phyloP scores from a whole-genome alignment of 768 basidiomycete species.

The Amanita jacksonii region DNA sequence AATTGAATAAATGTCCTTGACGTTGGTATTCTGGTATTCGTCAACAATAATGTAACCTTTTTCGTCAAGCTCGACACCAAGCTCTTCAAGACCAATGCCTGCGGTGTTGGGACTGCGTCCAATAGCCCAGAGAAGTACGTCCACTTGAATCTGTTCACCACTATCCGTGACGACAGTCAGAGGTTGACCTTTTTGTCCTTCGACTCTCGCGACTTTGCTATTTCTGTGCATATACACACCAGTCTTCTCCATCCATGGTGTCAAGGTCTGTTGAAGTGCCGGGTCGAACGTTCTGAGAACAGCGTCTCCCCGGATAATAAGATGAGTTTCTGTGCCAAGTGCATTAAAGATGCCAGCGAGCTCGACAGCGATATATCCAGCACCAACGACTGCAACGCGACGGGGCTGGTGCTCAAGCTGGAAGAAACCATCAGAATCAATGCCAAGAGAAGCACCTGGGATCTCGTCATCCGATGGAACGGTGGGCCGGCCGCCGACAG shows the following conservation, averaged over 20 bases:
- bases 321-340: slow-evolving; percentile 84
- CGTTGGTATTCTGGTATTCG: slow-evolving; percentile 78
- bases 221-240: slow-evolving; percentile 84
- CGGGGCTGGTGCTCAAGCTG: slow-evolving; percentile 84
- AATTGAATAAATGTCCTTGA: slow-evolving; percentile 67
- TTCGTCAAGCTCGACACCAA: slow-evolving; percentile 64
- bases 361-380: slow-evolving; percentile 97
- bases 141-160: slow-evolving; percentile 76
- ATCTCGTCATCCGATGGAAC: slow-evolving; percentile 70
- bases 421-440: slow-evolving; percentile 95
- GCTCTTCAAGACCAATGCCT: slow-evolving; percentile 64
- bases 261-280: slow-evolving; percentile 71
- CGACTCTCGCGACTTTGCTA: slow-evolving; percentile 65
- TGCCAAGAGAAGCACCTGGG: slow-evolving; percentile 86
- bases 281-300: slow-evolving; percentile 94
- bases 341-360: slow-evolving; percentile 91
- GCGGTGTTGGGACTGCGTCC: slow-evolving; percentile 79
- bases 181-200: slow-evolving; percentile 60
- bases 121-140: slow-evolving; percentile 89
- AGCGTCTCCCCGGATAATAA: slow-evolving; percentile 83
- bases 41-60: slow-evolving; percentile 86
- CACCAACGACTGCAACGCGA: slow-evolving; percentile 89
- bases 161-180: slow-evolving; percentile 69
- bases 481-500: slow-evolving; percentile 80
- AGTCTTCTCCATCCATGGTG: slow-evolving; percentile 88